Percentiles rank a stretch among this genome's conserved stretches.
phyloP scores from a whole-genome alignment of 148 eudicot species.

The Amaranthus hypochondriacus region DNA sequence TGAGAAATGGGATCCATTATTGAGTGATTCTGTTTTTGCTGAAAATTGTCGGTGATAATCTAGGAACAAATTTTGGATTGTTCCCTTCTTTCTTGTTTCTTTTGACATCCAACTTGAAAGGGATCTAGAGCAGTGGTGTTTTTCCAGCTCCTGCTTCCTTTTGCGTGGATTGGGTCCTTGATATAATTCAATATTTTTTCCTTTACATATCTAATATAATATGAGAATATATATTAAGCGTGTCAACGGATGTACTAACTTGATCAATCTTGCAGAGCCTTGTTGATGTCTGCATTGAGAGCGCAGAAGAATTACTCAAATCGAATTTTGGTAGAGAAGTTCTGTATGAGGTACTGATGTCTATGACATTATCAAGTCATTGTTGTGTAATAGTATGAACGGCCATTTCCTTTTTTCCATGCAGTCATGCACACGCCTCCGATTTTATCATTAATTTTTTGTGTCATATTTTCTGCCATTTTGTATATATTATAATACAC shows the following conservation, averaged over 20 bases:
- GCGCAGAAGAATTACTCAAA: constrained; percentile 59
- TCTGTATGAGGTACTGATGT: constrained; percentile 67
- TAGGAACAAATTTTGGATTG: neutral
- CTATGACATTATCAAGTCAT: neutral
- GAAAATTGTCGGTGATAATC: neutral
- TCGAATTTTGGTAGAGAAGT: constrained; percentile 86
- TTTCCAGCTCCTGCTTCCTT: neutral
- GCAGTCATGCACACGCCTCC: too few relatives aligned
- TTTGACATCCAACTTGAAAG: neutral
- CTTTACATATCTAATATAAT: too few relatives aligned
- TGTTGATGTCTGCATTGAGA: constrained; percentile 68
- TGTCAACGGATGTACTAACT: constrained; percentile 2
- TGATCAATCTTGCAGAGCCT: constrained; percentile 56
- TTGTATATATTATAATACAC: too few relatives aligned
- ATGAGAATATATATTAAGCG: neutral
- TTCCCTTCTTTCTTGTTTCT: neutral
- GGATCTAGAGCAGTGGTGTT: neutral
- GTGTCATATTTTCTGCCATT: too few relatives aligned
- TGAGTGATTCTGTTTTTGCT: neutral
- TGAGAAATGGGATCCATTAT: neutral
- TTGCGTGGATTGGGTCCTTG: neutral
- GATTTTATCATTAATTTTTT: too few relatives aligned
- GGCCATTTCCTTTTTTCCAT: too few relatives aligned
- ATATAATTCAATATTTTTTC: too few relatives aligned
- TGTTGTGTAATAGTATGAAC: too few relatives aligned